Percentiles rank a stretch among this genome's conserved stretches.
These are phyloP conservation scores for Tolypocladium nubicola DNA, from an alignment of 2,329 filamentous ascomycete species.

Conservation along the genomic window DNA sequence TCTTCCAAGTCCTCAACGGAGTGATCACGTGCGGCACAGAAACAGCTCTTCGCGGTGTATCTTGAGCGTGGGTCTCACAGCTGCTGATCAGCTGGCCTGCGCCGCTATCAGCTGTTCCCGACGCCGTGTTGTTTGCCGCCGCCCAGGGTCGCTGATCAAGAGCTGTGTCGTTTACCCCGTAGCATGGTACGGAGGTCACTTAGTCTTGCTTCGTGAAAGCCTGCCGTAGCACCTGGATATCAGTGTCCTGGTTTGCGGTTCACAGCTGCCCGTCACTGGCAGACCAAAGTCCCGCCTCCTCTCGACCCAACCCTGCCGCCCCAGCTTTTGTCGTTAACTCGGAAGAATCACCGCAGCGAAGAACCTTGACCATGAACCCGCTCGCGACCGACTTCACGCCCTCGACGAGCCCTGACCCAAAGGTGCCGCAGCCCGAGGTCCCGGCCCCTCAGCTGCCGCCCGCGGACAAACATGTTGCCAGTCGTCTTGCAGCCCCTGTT, in stretches of 20 bases:
- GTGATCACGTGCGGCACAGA: not conserved
- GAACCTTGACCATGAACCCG: conserved; percentile 14
- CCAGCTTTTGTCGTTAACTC: not conserved
- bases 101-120: not conserved
- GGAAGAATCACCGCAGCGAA: not conserved
- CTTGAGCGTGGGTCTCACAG: not conserved
- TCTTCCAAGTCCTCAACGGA: not conserved
- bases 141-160: not conserved
- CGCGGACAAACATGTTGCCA: not conserved
- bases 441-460: not conserved
- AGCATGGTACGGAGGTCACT: not conserved
- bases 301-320: not conserved
- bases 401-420: not conserved
- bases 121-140: not conserved
- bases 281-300: not conserved
- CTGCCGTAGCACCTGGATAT: not conserved
- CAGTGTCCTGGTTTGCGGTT: not conserved
- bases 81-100: not conserved
- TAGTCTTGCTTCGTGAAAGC: not conserved
- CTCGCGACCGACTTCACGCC: conserved; percentile 16
- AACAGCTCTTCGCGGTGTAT: not conserved
- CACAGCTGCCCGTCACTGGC: not conserved
- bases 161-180: not conserved
- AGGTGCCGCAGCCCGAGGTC: not conserved
- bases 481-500: not conserved